Conservation (phyloP, 139 green algal species). For the Haematococcus sp. region DNA sequence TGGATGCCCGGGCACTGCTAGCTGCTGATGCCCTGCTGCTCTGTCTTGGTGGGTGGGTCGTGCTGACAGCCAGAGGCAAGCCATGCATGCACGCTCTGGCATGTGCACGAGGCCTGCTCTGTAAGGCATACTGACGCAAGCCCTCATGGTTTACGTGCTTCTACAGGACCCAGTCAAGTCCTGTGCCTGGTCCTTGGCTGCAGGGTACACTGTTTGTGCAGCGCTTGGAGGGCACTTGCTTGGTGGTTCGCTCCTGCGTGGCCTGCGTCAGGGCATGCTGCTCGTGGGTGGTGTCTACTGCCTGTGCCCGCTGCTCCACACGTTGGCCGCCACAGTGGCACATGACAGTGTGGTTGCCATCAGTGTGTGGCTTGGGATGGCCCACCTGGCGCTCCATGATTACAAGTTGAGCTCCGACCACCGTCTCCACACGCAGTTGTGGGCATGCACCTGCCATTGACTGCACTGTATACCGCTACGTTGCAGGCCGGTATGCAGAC, state of each 20-base stretch:
- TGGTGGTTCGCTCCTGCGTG: slow-evolving; percentile 46
- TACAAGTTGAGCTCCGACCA: too few relatives aligned
- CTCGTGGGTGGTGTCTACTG: slow-evolving; percentile 64
- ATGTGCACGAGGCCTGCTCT: too few relatives aligned
- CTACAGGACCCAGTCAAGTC: not conserved
- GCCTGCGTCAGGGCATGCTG: slow-evolving; percentile 40
- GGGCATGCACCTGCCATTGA: too few relatives aligned
- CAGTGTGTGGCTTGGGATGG: slow-evolving; percentile 48
- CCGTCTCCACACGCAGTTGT: too few relatives aligned
- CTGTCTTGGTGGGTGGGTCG: not conserved
- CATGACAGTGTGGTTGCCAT: slow-evolving; percentile 78
- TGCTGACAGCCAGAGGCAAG: not conserved
- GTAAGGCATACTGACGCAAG: too few relatives aligned
- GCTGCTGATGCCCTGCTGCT: slow-evolving; percentile 1
- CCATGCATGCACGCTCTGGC: too few relatives aligned
- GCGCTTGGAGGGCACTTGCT: slow-evolving; percentile 42
- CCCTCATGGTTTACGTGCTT: slow-evolving; percentile 1
- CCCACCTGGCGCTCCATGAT: slow-evolving; percentile 85
- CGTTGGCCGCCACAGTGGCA: slow-evolving; percentile 73
- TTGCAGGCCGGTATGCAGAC: too few relatives aligned
- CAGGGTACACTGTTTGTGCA: slow-evolving; percentile 42
- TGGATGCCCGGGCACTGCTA: not conserved
- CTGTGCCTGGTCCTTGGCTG: not conserved
- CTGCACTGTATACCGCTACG: too few relatives aligned
- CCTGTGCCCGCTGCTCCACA: slow-evolving; percentile 74